Base-by-base conservation (phyloP, 805 yeast genomes). In the Spathaspora boniae region DNA sequence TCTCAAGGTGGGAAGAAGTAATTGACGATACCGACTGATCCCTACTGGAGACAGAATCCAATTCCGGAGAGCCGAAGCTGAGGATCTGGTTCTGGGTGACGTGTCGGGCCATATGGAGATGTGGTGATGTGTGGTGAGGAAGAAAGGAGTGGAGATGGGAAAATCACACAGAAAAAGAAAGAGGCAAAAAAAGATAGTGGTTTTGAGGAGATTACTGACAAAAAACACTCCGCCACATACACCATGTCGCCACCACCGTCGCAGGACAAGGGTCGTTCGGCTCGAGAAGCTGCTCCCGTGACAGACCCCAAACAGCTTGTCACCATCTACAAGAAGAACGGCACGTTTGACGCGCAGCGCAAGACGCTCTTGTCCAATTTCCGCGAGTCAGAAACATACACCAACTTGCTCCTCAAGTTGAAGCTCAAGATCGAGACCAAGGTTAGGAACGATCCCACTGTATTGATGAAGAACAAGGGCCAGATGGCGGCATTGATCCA, bases 401-500 rank as follows among this genome's bases (percentile, higher is more conserved):
- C 62, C n/a, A 65, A 65, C 34, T 50, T 72, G 16, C 49, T 66
- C 16, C 48, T 58, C 18, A 59, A 70, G 39, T 48, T 74, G 27
- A 58, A 62, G 31, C 47, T 68, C 17, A 51, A 74, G 50, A 65
- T 75, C 3, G 75, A 70, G 38, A 50, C 56, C 27, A 74, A 73
- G 42, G 66, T 74, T 16, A 58, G 63, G 30, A 56, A 64, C 23
- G 77, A 75, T 43, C 79, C 79, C 1, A 51, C 63, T 14, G 62
- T 75, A 12, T 49, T 75, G 15, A 51, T 62, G 43, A 63, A 72
- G 46, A 75, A 74, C 50, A 69, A 62, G 35, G 79, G 78, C 2
- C 71, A 66, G 31, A 58, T 71, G 48, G 71, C 70, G 0, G 80
- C 80, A 0, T 49, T 74, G 39, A 68, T 75, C 2, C 79, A 74